Evolutionary conservation across 176 grass and related monocot genomes (phyloP).

Genomic region (sorghum (Sorghum bicolor)): DNA sequence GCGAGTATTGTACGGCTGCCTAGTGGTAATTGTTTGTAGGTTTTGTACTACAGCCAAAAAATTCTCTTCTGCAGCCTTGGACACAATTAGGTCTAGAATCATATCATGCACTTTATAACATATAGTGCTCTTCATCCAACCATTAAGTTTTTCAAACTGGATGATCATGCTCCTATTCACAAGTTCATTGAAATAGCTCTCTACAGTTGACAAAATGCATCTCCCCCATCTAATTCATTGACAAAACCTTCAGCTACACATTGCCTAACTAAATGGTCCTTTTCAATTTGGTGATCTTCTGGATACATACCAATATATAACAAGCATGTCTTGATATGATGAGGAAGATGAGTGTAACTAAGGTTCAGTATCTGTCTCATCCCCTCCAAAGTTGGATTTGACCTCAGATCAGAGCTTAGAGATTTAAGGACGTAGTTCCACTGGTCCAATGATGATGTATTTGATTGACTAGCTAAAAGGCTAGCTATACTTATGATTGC

Average conservation of each 20-base stretch:
- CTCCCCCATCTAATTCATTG: not conserved
- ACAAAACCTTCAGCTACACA: slow-evolving; percentile 12
- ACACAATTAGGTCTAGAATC: not conserved
- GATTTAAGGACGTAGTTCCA: too few relatives aligned
- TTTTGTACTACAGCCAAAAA: not conserved
- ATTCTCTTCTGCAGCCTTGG: not conserved
- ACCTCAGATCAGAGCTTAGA: too few relatives aligned
- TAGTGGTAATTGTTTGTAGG: not conserved
- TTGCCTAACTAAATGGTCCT: not conserved
- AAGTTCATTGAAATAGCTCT: not conserved
- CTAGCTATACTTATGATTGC: too few relatives aligned
- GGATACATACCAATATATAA: not conserved
- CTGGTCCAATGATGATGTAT: too few relatives aligned
- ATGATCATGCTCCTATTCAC: not conserved
- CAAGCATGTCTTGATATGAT: not conserved
- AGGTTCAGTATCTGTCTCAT: not conserved
- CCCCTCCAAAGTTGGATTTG: not conserved
- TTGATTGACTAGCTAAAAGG: too few relatives aligned
- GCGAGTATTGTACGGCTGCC: not conserved
- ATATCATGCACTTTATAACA: not conserved
- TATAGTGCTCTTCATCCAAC: too few relatives aligned
- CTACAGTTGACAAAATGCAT: not conserved
- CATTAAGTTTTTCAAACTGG: not conserved
- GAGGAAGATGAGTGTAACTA: not conserved
- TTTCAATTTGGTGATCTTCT: not conserved